Percentiles rank a stretch among this genome's conserved stretches.
These are phyloP conservation scores for Phylloporus scabripes DNA, from an alignment of 768 basidiomycete species.

Conservation along the genomic window DNA sequence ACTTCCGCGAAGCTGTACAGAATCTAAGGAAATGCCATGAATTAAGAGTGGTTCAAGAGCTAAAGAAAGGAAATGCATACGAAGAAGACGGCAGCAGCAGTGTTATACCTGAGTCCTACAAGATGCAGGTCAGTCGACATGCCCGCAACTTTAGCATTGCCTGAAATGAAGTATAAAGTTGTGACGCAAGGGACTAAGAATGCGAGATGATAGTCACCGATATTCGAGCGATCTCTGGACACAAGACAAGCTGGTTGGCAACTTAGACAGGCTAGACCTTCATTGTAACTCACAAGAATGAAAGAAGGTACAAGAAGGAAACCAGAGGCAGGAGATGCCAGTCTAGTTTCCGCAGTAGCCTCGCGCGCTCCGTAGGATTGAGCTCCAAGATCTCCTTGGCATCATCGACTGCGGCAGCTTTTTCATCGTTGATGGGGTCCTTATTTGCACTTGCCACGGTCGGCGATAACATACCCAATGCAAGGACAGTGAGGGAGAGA, in stretches of 20 bases:
- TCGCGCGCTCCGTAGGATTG: slow-evolving; percentile 19
- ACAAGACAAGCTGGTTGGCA: neutral
- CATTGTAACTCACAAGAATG: slow-evolving; percentile 37
- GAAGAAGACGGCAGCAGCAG: slow-evolving; percentile 37
- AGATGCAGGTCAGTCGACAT: slow-evolving; percentile 36
- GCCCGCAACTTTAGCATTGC: slow-evolving; percentile 42
- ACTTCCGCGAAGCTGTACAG: slow-evolving; percentile 36
- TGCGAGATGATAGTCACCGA: slow-evolving; percentile 30
- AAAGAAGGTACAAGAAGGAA: slow-evolving; percentile 41
- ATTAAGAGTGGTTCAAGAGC: neutral
- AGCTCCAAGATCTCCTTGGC: slow-evolving; percentile 4
- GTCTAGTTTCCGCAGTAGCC: slow-evolving; percentile 39
- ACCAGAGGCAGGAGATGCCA: slow-evolving; percentile 41
- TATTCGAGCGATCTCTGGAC: slow-evolving; percentile 39
- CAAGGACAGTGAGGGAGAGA: neutral
- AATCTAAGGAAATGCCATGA: slow-evolving; percentile 19
- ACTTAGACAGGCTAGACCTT: neutral
- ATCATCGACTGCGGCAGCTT: neutral
- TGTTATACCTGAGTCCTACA: slow-evolving; percentile 32
- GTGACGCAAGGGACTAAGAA: neutral
- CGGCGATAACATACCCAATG: slow-evolving; percentile 14
- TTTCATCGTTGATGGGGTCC: slow-evolving; percentile 9
- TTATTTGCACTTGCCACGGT: slow-evolving; percentile 9
- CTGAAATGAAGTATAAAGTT: slow-evolving; percentile 14
- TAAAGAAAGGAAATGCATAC: slow-evolving; percentile 10